Base-by-base conservation (phyloP, 2,329 filamentous ascomycete species). In the Seiridium cupressi region DNA sequence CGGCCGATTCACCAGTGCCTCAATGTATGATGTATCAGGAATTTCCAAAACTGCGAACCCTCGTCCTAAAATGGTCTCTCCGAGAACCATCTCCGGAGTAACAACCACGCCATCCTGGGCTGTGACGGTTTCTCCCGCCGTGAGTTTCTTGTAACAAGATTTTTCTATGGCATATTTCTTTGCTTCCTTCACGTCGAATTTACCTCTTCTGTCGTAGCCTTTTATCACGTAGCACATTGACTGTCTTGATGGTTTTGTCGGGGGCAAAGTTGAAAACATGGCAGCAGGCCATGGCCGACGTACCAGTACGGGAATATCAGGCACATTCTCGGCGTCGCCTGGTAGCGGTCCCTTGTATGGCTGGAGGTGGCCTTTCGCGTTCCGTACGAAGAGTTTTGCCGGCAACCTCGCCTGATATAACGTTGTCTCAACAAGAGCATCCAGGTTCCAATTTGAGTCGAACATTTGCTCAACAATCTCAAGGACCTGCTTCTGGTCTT, bases 171-270 rank as follows among this genome's bases (percentile, higher is more conserved):
- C 89, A 2, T 93, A 76, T 35, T 77, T 79, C 62, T 77, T 81
- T 0, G 93, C 94, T 60, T 81, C 85, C 53, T 82, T 72, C 0
- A 85, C 77, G 62, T 91, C 81, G 69, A 99, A 97, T 68, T 89
- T 94, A 57, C 95, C 95, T 58, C 95, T 86, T 58, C 89, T 83
- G 44, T 88, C 81, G 63, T 92, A 86, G 58, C 86, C 87, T 66
- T 92, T 91, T 70, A 96, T 83, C 60, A 99, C 89, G 74, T 99
- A 99, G 60, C 90, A 96, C 66, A 97, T 79, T 5, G 92, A 88
- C 51, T 88, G 86, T 35, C 79, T 78, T 1, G 85, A 85, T 4
- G 88, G 89, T 26, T 79, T 76, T 0, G 91, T 91, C 0, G 80
- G 80, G 0, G 95, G 95, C 2, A 98, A 81, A 11, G 73, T 76